Percentiles rank a stretch among this genome's conserved stretches.
phyloP scores from a whole-genome alignment of 495 filamentous ascomycete species.

The Choiromyces venosus region DNA sequence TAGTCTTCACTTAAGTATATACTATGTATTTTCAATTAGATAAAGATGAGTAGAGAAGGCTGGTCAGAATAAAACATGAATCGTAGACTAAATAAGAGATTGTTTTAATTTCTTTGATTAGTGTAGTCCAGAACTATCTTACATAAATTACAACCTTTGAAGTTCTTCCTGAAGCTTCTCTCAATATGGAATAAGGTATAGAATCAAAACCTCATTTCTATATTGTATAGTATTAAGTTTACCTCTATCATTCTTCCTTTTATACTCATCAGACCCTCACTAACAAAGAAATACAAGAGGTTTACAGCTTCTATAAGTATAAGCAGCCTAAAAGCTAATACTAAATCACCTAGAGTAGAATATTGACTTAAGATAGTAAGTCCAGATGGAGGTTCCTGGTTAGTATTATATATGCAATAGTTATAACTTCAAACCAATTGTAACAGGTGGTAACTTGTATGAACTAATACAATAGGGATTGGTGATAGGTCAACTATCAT shows the following conservation, averaged over 20 bases:
- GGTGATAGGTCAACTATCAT: too few species aligned
- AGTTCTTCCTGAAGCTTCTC: not conserved
- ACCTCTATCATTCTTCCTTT: not conserved
- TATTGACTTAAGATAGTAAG: not conserved
- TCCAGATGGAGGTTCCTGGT: not conserved
- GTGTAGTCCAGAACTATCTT: constrained; percentile 3
- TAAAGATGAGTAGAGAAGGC: constrained; percentile 7
- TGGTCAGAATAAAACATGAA: not conserved
- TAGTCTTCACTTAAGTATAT: constrained; percentile 2
- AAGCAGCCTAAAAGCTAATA: not conserved
- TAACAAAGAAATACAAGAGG: constrained; percentile 1
- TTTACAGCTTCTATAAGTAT: not conserved
- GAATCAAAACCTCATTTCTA: constrained; percentile 1
- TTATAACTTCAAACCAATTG: not conserved
- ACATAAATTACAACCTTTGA: not conserved
- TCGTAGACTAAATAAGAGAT: not conserved
- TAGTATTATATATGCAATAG: not conserved
- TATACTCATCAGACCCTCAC: too few species aligned
- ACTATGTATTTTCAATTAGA: constrained; percentile 16
- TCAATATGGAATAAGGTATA: constrained; percentile 5
- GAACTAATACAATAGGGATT: too few species aligned
- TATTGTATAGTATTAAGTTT: constrained; percentile 6
- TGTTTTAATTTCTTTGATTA: not conserved
- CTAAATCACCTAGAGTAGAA: not conserved
- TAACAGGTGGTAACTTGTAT: too few species aligned